Evolutionary conservation across 2,329 filamentous ascomycete genomes (phyloP).

Genomic region (Curvularia hawaiiensis): DNA sequence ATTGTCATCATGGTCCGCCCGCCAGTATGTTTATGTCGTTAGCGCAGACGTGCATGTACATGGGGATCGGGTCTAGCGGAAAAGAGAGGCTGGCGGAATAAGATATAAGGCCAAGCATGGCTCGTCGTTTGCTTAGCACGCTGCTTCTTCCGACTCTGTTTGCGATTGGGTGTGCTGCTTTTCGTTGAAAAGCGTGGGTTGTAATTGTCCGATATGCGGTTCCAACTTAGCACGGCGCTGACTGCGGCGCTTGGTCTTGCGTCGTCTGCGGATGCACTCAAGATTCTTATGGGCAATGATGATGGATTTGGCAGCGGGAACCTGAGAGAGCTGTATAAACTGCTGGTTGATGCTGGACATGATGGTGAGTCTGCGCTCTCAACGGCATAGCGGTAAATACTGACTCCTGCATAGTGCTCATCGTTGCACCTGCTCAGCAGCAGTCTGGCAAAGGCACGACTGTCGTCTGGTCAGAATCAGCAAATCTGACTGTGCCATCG

Average conservation of each 20-base stretch:
- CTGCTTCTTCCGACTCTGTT: background rate
- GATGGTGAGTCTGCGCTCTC: conserved; percentile 20
- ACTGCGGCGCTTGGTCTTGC: conserved; percentile 25
- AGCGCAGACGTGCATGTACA: background rate
- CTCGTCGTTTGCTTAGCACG: background rate
- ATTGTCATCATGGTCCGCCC: background rate
- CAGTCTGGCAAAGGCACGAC: conserved; percentile 55
- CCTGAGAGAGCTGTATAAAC: conserved; percentile 41
- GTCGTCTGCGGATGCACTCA: conserved; percentile 27
- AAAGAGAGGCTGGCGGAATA: background rate
- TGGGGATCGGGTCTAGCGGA: conserved; percentile 1
- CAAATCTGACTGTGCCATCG: conserved; percentile 50
- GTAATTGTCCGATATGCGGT: conserved; percentile 18
- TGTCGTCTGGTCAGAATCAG: conserved; percentile 50
- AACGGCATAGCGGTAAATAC: background rate
- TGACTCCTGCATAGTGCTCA: conserved; percentile 37
- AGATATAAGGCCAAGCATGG: background rate
- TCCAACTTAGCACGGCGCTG: conserved; percentile 21
- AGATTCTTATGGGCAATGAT: conserved; percentile 49
- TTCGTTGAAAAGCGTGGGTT: background rate
- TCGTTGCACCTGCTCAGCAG: conserved; percentile 52
- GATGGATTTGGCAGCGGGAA: conserved; percentile 48
- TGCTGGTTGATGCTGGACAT: conserved; percentile 36
- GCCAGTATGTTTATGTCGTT: background rate
- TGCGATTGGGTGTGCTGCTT: background rate